phyloP scores from a whole-genome alignment of 805 yeast genomes.

The Suhomyces xylopsoci region DNA sequence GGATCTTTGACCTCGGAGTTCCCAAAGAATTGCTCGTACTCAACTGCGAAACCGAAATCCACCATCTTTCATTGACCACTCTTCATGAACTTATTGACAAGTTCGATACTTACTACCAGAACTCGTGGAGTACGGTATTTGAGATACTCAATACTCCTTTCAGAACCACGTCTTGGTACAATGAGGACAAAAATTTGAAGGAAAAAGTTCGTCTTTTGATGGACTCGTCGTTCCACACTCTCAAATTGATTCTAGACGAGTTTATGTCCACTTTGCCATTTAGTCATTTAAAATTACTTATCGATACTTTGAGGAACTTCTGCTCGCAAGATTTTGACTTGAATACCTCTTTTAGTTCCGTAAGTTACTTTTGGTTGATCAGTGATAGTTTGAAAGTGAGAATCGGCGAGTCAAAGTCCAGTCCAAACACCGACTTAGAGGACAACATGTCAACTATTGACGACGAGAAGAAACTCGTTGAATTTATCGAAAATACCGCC shows the following conservation, averaged over 20 bases:
- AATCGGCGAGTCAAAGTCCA: neutral
- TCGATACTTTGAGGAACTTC: constrained; percentile 71
- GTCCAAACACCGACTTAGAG: neutral
- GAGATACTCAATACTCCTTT: constrained; percentile 61
- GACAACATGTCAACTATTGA: neutral
- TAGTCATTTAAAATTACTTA: constrained; percentile 57
- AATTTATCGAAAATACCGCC: constrained; percentile 11
- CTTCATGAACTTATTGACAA: constrained; percentile 73
- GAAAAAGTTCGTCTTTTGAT: constrained; percentile 53
- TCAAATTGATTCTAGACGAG: constrained; percentile 83
- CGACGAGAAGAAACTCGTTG: neutral
- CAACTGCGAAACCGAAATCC: constrained; percentile 66
- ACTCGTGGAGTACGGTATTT: constrained; percentile 76
- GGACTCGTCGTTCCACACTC: constrained; percentile 73
- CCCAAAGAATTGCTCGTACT: constrained; percentile 45
- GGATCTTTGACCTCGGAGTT: constrained; percentile 35
- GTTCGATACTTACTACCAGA: constrained; percentile 56
- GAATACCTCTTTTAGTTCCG: constrained; percentile 86
- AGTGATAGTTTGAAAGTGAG: constrained; percentile 60
- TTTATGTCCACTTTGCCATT: constrained; percentile 71
- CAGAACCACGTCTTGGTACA: constrained; percentile 20
- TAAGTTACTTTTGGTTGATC: constrained; percentile 88
- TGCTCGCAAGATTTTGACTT: constrained; percentile 69
- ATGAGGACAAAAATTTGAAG: constrained; percentile 29
- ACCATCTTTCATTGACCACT: constrained; percentile 58